These are phyloP conservation scores for Cercophora newfieldiana DNA, from an alignment of 495 filamentous ascomycete species.

Conservation along the genomic window DNA sequence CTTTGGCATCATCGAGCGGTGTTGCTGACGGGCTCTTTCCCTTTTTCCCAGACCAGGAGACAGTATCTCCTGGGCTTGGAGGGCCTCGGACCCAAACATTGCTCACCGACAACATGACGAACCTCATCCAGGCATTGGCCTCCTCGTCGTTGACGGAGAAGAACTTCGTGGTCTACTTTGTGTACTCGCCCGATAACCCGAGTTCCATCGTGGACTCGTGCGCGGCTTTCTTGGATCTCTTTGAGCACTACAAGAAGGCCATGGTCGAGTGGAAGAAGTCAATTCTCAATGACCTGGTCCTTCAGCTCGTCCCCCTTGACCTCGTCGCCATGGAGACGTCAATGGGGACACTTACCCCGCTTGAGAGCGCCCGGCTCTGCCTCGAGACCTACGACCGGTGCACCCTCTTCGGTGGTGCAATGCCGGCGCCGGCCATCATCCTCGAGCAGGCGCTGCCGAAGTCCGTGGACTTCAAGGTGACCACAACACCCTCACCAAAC, in stretches of 20 bases:
- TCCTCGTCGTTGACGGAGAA: conserved; percentile 36
- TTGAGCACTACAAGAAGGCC: conserved; percentile 63
- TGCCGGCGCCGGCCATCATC: conserved; percentile 69
- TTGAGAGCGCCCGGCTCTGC: conserved; percentile 67
- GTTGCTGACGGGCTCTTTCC: conserved; percentile 61
- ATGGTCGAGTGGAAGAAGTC: conserved; percentile 53
- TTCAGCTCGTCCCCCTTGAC: conserved; percentile 79
- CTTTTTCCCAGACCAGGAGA: conserved; percentile 47
- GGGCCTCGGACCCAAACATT: conserved; percentile 31
- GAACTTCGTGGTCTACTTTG: conserved; percentile 82
- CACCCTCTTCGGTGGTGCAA: conserved; percentile 52
- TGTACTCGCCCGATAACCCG: conserved; percentile 70
- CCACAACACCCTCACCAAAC: conserved; percentile 63
- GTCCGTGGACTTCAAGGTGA: conserved; percentile 76
- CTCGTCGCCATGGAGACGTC: conserved; percentile 66
- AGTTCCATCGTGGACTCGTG: conserved; percentile 73
- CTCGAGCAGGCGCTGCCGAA: conserved; percentile 73
- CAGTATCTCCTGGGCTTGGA: conserved; percentile 28
- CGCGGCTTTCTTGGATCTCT: conserved; percentile 72
- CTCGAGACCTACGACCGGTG: conserved; percentile 89
- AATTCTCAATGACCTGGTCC: conserved; percentile 65
- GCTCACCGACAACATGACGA: conserved; percentile 31
- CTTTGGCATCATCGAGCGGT: conserved; percentile 52
- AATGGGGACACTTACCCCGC: conserved; percentile 66
- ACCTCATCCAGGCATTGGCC: conserved; percentile 39